Percentiles rank a stretch among this genome's conserved stretches.
Evolutionary conservation across 2,329 filamentous ascomycete genomes (phyloP).

Genomic region (Hypoxylon sp.): DNA sequence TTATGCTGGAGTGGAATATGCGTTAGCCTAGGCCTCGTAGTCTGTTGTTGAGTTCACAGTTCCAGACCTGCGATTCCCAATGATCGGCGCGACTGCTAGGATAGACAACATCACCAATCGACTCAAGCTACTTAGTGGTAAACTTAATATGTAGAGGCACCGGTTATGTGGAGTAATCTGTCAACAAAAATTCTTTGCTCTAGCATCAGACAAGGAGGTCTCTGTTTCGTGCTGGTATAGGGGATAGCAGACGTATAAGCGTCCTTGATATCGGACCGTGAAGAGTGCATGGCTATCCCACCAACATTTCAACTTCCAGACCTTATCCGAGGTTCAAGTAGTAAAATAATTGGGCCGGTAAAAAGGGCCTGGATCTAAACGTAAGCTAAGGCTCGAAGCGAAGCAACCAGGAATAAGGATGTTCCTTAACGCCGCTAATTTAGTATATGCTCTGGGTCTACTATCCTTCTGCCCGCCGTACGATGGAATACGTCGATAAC

Average conservation of each 20-base stretch:
- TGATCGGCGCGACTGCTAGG: conserved; percentile 2
- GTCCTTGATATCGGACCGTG: not conserved
- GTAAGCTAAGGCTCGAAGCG: not conserved
- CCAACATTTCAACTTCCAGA: not conserved
- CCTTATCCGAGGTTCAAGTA: not conserved
- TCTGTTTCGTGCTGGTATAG: not conserved
- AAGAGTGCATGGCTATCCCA: not conserved
- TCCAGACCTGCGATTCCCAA: not conserved
- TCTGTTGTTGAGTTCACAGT: not conserved
- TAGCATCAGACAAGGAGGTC: conserved; percentile 1
- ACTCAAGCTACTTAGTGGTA: not conserved
- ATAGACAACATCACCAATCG: not conserved
- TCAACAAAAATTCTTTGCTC: not conserved
- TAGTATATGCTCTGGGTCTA: not conserved
- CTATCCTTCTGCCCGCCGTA: not conserved
- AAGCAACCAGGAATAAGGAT: conserved; percentile 16
- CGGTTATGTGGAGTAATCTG: not conserved
- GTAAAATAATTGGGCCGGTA: not conserved
- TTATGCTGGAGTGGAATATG: not conserved
- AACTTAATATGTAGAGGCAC: not conserved
- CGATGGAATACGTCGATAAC: not conserved
- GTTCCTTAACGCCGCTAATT: conserved; percentile 4
- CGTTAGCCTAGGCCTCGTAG: not conserved
- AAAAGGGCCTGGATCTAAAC: not conserved
- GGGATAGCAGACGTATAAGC: not conserved